Conservation (phyloP, 441 rosid species). For the Populus hybrid region DNA sequence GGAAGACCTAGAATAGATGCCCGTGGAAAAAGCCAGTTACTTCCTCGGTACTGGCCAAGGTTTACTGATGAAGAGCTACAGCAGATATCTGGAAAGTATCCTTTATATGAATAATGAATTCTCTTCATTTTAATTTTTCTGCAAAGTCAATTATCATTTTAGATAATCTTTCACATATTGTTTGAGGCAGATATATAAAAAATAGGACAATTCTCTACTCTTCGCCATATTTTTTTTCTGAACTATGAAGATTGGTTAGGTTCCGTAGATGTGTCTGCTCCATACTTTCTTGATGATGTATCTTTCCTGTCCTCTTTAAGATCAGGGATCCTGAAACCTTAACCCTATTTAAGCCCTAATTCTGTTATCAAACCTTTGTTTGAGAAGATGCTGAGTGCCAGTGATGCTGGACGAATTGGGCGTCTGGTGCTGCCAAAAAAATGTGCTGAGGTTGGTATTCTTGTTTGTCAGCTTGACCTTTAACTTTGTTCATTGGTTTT, state of each 20-base stretch:
- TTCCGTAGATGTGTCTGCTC: neutral
- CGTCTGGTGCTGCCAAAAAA: conserved; percentile 93
- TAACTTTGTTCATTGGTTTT: conserved; percentile 12
- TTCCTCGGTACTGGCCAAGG: conserved; percentile 91
- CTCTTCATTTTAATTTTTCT: conserved; percentile 3
- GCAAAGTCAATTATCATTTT: neutral
- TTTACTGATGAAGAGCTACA: conserved; percentile 74
- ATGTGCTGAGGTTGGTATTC: conserved; percentile 83
- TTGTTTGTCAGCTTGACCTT: conserved; percentile 9
- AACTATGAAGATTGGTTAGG: neutral
- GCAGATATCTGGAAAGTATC: conserved; percentile 88
- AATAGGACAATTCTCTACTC: neutral
- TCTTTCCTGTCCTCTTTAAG: neutral
- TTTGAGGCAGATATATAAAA: neutral
- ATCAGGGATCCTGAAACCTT: conserved; percentile 37
- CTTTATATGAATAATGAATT: conserved; percentile 27
- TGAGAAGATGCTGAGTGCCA: conserved; percentile 97
- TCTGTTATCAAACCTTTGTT: conserved; percentile 81
- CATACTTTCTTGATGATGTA: neutral
- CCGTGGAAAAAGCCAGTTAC: conserved; percentile 61
- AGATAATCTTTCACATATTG: neutral
- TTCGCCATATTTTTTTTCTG: neutral
- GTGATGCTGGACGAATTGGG: conserved; percentile 93
- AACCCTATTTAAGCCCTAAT: conserved; percentile 68
- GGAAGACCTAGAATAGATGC: conserved; percentile 63